phyloP scores from a whole-genome alignment of 305 asterid species.

The Caryopteris hybrid region DNA sequence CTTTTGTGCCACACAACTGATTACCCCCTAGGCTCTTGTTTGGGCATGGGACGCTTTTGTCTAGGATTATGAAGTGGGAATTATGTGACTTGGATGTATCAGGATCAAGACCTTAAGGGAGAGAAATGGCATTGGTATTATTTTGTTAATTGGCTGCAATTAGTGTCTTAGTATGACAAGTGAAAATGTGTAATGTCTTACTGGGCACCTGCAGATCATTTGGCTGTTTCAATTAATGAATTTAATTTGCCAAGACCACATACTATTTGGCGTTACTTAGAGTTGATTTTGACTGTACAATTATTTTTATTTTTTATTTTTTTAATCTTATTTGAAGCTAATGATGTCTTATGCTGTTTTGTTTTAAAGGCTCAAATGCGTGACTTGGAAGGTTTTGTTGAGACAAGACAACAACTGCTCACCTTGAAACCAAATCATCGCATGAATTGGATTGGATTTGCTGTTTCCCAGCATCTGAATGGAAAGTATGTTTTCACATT shows the following conservation, averaged over 20 bases:
- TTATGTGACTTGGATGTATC: too few relatives aligned
- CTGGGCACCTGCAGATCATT: background rate
- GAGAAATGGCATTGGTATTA: background rate
- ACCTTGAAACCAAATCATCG: slow-evolving; percentile 96
- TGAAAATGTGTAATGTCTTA: too few relatives aligned
- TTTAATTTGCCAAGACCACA: background rate
- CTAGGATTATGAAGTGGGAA: too few relatives aligned
- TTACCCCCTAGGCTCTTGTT: background rate
- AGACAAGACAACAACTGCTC: slow-evolving; percentile 93
- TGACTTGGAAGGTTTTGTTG: slow-evolving; percentile 94
- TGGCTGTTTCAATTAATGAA: background rate
- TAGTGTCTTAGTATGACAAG: background rate
- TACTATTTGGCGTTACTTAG: background rate
- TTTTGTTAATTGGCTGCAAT: background rate
- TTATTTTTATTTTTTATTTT: too few relatives aligned
- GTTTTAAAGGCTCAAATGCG: slow-evolving; percentile 94
- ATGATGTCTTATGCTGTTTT: slow-evolving; percentile 16
- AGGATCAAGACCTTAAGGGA: background rate
- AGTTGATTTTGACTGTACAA: background rate
- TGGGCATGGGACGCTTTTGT: background rate
- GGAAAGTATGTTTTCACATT: slow-evolving; percentile 46
- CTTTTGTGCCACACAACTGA: background rate
- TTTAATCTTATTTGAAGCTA: background rate
- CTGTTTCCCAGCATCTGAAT: slow-evolving; percentile 91
- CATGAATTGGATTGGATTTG: slow-evolving; percentile 99